These are phyloP conservation scores for Rhodotorula taiwanensis DNA, from an alignment of 768 basidiomycete species.

Conservation along the genomic window DNA sequence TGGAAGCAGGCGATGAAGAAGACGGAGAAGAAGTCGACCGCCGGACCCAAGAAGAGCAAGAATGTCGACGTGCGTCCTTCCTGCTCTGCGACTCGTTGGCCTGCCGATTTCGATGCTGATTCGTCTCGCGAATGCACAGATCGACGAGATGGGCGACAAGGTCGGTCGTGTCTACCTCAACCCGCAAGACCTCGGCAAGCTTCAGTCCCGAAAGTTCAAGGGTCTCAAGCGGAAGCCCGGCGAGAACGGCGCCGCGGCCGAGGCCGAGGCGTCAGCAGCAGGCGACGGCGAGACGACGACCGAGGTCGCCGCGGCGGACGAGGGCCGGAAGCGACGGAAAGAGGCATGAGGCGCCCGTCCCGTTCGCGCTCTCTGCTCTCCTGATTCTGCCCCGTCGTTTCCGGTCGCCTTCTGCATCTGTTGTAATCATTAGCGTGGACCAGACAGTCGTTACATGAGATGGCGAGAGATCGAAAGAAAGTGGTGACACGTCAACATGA, in stretches of 20 bases:
- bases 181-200: constrained; percentile 63
- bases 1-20: constrained; percentile 71
- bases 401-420: too few species aligned
- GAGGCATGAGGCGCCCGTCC: too few species aligned
- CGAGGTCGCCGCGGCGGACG: too few species aligned
- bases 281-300: too few species aligned
- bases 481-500: too few species aligned
- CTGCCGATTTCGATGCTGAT: background rate
- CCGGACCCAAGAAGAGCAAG: constrained; percentile 72
- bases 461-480: too few species aligned
- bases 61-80: constrained; percentile 65
- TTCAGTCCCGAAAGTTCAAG: constrained; percentile 96
- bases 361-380: too few species aligned
- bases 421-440: too few species aligned
- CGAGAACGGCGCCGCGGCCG: constrained; percentile 32
- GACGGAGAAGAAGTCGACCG: constrained; percentile 74
- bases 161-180: constrained; percentile 81
- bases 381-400: too few species aligned
- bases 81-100: background rate
- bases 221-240: constrained; percentile 57
- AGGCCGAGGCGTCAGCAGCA: too few species aligned
- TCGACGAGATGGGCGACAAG: constrained; percentile 93
- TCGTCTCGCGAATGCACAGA: background rate
- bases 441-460: too few species aligned
- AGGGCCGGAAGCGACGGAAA: too few species aligned